A percentile compares a stretch with the other conserved stretches of the same genome.
Evolutionary conservation across 208 protist species (phyloP).

Genomic region (Crithidia sp.): DNA sequence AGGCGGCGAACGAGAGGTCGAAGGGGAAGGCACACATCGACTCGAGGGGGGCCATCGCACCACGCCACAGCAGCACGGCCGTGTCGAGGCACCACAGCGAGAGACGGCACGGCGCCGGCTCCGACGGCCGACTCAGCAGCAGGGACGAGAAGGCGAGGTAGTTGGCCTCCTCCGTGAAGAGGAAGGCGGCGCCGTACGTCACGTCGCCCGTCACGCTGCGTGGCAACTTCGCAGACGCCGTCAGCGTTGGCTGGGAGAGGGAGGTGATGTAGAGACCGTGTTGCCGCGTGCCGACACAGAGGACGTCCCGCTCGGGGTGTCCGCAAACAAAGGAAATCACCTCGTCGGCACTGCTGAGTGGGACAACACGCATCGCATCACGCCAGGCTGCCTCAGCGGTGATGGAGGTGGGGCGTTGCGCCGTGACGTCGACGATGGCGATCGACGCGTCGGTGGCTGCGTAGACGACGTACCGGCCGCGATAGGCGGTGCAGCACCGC

Average conservation of each 20-base stretch:
- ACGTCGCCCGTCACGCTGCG: slow-evolving; percentile 56
- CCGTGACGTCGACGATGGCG: slow-evolving; percentile 18
- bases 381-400: slow-evolving; percentile 5
- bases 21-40: slow-evolving; percentile 55
- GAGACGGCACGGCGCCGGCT: slow-evolving; percentile 47
- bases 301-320: slow-evolving; percentile 54
- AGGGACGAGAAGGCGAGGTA: slow-evolving; percentile 77
- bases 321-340: slow-evolving; percentile 57
- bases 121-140: slow-evolving; percentile 37
- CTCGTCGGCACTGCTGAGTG: slow-evolving; percentile 29
- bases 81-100: slow-evolving; percentile 62
- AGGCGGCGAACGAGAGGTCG: slow-evolving; percentile 61
- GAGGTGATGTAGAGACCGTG: slow-evolving; percentile 77
- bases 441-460: slow-evolving; percentile 18
- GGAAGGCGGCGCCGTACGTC: slow-evolving; percentile 65
- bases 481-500: slow-evolving; percentile 30
- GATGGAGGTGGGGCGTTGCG: neutral
- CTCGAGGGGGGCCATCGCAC: slow-evolving; percentile 57
- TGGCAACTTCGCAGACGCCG: slow-evolving; percentile 50
- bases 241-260: slow-evolving; percentile 45
- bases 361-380: slow-evolving; percentile 24
- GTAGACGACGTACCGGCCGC: slow-evolving; percentile 31
- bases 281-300: slow-evolving; percentile 70
- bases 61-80: slow-evolving; percentile 67
- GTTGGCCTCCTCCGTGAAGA: slow-evolving; percentile 43